These are phyloP conservation scores for Crataegus laevigata DNA, from an alignment of 306 rosid species.

Conservation along the genomic window DNA sequence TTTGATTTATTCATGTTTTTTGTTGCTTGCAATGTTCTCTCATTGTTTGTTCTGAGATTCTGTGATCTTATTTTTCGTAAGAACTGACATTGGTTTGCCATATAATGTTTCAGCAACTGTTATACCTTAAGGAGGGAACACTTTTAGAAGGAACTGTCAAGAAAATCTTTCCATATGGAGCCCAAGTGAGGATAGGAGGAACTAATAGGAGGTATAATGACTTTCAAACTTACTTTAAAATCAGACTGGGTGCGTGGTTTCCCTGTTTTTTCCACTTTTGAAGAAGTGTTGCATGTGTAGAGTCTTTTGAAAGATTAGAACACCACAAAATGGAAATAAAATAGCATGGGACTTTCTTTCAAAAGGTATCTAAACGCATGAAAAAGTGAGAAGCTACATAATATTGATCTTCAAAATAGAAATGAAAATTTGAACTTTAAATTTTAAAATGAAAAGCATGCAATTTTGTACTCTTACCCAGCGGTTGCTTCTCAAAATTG, in stretches of 20 bases:
- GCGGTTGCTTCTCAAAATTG: not conserved
- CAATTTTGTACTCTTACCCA: not conserved
- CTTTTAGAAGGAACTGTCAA: too few species aligned
- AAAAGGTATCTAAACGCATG: not conserved
- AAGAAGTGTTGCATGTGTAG: not conserved
- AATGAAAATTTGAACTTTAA: not conserved
- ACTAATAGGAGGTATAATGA: slow-evolving; percentile 61
- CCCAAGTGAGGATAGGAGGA: slow-evolving; percentile 67
- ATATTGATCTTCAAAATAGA: not conserved
- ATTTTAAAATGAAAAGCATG: not conserved
- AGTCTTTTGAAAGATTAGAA: not conserved
- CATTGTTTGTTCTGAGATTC: too few species aligned
- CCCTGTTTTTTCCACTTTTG: not conserved
- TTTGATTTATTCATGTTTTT: too few species aligned
- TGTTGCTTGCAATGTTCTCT: too few species aligned
- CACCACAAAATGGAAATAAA: not conserved
- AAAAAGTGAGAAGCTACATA: not conserved
- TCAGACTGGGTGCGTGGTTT: not conserved
- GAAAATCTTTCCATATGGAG: too few species aligned
- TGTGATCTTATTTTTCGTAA: too few species aligned
- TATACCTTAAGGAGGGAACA: too few species aligned
- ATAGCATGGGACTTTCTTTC: not conserved
- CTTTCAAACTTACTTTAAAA: slow-evolving; percentile 8
- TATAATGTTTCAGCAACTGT: too few species aligned
- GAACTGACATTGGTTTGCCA: too few species aligned